A percentile compares a stretch with the other conserved stretches of the same genome.
Evolutionary conservation across 257 asterid genomes (phyloP).

Genomic region (Lantana camara): DNA sequence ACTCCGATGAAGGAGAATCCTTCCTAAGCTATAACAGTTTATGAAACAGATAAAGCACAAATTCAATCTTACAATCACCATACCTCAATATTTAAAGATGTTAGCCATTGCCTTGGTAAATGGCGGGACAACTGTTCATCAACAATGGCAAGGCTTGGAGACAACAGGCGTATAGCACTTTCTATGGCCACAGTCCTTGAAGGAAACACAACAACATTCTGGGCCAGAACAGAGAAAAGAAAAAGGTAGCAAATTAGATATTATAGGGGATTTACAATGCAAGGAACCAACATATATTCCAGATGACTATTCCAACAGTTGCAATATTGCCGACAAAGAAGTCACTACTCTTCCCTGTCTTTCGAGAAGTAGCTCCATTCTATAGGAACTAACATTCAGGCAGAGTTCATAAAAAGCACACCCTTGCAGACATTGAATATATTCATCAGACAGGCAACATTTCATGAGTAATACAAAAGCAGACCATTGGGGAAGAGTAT

Average conservation of each 20-base stretch:
- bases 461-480: too few relatives aligned
- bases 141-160: conserved; percentile 89
- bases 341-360: too few relatives aligned
- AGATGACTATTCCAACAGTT: neutral
- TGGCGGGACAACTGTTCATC: conserved; percentile 78
- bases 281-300: conserved; percentile 8
- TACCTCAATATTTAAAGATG: conserved; percentile 81
- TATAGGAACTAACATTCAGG: too few relatives aligned
- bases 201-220: conserved; percentile 88
- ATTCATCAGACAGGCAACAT: too few relatives aligned
- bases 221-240: conserved; percentile 25
- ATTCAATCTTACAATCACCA: conserved; percentile 17
- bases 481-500: too few relatives aligned
- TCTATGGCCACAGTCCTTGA: conserved; percentile 90
- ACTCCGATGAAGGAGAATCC: neutral
- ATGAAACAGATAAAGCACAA: conserved; percentile 19
- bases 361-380: too few relatives aligned
- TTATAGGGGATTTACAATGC: neutral
- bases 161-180: conserved; percentile 79
- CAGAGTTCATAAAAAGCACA: too few relatives aligned
- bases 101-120: conserved; percentile 87
- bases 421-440: too few relatives aligned
- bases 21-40: conserved; percentile 9
- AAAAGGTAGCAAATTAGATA: conserved; percentile 31
- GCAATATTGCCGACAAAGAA: too few relatives aligned